A percentile compares a stretch with the other conserved stretches of the same genome.
Conservation (phyloP, 2,329 filamentous ascomycete species). For the Stagonosporopsis chrysanthemi region DNA sequence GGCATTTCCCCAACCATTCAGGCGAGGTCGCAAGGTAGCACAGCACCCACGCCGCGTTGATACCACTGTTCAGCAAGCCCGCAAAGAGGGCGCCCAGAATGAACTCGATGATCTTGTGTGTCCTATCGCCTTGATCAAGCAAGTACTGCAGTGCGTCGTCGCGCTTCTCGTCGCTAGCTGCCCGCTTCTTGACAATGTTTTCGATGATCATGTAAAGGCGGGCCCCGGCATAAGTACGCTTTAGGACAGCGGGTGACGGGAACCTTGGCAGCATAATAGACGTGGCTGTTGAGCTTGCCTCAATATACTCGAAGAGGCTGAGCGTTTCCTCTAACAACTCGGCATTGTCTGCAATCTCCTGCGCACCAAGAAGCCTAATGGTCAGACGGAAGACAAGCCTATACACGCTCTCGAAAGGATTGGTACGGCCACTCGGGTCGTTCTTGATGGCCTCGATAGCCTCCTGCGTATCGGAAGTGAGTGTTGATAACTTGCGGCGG, state of each 20-base stretch:
- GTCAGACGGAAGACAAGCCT: conserved; percentile 64
- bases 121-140: conserved; percentile 60
- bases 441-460: conserved; percentile 50
- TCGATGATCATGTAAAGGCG: conserved; percentile 60
- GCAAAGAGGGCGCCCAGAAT: conserved; percentile 64
- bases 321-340: conserved; percentile 54
- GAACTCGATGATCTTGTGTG: conserved; percentile 57
- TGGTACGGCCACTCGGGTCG: conserved; percentile 50
- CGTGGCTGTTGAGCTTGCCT: conserved; percentile 53
- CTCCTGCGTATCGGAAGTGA: conserved; percentile 53
- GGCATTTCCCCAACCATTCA: conserved; percentile 56
- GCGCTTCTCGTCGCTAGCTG: conserved; percentile 51
- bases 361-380: conserved; percentile 62
- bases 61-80: conserved; percentile 64
- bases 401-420: conserved; percentile 64
- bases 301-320: conserved; percentile 57
- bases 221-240: conserved; percentile 56
- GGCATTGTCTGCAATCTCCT: conserved; percentile 61
- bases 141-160: conserved; percentile 63
- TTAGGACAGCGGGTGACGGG: conserved; percentile 55
- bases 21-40: conserved; percentile 46
- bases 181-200: conserved; percentile 57
- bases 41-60: conserved; percentile 62
- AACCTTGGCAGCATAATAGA: conserved; percentile 63
- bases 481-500: conserved; percentile 46